Evolutionary conservation across 495 filamentous ascomycete genomes (phyloP).

Genomic region (Rhizodiscina lignyota): DNA sequence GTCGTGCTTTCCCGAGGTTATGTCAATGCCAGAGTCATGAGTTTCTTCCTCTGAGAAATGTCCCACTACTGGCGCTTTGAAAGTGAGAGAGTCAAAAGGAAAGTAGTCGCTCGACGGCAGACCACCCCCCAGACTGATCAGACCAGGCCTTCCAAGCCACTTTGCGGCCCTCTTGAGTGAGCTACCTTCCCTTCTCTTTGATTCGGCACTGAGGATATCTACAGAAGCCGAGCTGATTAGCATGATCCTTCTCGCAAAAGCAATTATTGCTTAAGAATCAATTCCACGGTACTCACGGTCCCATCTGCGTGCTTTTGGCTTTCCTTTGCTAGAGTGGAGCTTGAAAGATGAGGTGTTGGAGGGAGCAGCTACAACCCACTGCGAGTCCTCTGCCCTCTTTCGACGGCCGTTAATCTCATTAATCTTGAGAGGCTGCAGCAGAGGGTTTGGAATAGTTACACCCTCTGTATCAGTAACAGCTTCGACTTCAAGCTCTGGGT

Average conservation of each 20-base stretch:
- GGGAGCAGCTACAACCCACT: slow-evolving; percentile 59
- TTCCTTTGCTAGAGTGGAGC: slow-evolving; percentile 42
- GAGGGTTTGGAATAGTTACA: slow-evolving; percentile 31
- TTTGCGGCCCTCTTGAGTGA: slow-evolving; percentile 61
- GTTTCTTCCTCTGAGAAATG: slow-evolving; percentile 56
- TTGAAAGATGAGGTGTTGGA: slow-evolving; percentile 78
- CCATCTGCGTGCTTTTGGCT: slow-evolving; percentile 69
- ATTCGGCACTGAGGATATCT: not conserved
- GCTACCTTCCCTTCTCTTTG: slow-evolving; percentile 11
- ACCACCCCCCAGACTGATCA: slow-evolving; percentile 85
- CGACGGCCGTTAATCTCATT: slow-evolving; percentile 52
- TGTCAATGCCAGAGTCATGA: slow-evolving; percentile 14
- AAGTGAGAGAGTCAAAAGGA: slow-evolving; percentile 51
- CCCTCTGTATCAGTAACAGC: no score
- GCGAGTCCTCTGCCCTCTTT: slow-evolving; percentile 46
- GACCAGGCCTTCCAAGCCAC: slow-evolving; percentile 50
- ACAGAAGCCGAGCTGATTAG: not conserved
- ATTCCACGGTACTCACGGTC: slow-evolving; percentile 44
- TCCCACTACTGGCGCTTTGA: slow-evolving; percentile 50
- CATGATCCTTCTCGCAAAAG: not conserved
- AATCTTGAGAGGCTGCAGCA: slow-evolving; percentile 36
- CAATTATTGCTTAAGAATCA: not conserved
- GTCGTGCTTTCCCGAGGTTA: slow-evolving; percentile 69
- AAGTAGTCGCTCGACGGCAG: slow-evolving; percentile 82
- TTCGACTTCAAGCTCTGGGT: no score